A percentile compares a stretch with the other conserved stretches of the same genome.
Conservation (phyloP, 2,329 filamentous ascomycete genomes). For the Fusarium succisae region DNA sequence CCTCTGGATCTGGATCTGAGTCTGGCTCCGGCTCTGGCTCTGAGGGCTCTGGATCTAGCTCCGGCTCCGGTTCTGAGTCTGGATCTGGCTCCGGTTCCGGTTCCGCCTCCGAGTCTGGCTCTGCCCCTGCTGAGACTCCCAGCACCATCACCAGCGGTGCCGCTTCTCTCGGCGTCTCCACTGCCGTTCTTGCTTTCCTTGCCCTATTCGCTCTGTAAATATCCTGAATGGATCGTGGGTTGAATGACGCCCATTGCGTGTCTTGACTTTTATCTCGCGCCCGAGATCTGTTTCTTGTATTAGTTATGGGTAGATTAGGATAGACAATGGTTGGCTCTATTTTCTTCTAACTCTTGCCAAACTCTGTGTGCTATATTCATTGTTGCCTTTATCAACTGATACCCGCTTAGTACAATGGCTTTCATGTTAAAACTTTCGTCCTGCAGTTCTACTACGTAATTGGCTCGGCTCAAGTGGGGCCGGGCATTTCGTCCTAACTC, state of each 20-base stretch:
- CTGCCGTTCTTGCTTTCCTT: constrained; percentile 30
- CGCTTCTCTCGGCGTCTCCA: constrained; percentile 29
- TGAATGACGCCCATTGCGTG: constrained; percentile 39
- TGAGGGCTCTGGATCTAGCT: constrained; percentile 7
- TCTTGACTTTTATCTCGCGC: constrained; percentile 38
- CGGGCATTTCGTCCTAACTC: not conserved
- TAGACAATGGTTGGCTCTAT: constrained; percentile 39
- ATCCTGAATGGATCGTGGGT: constrained; percentile 36
- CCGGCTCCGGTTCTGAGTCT: constrained; percentile 25
- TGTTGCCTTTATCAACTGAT: no score
- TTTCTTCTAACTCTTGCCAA: not conserved
- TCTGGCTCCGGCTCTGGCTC: constrained; percentile 4
- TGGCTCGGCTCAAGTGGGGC: not conserved
- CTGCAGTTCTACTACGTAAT: not conserved
- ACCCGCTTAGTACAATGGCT: not conserved
- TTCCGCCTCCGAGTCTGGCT: constrained; percentile 20
- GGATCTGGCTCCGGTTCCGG: constrained; percentile 21
- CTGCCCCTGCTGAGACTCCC: constrained; percentile 32
- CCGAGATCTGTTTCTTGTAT: constrained; percentile 44
- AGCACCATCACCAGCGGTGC: constrained; percentile 26
- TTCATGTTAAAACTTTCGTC: not conserved
- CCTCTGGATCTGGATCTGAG: not conserved
- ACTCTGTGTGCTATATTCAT: not conserved
- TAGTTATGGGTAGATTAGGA: constrained; percentile 41
- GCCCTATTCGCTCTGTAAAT: constrained; percentile 41